Percentiles rank a stretch among this genome's conserved stretches.
phyloP scores from a whole-genome alignment of 2,329 filamentous ascomycete species.

The Herpotrichia juniperi region DNA sequence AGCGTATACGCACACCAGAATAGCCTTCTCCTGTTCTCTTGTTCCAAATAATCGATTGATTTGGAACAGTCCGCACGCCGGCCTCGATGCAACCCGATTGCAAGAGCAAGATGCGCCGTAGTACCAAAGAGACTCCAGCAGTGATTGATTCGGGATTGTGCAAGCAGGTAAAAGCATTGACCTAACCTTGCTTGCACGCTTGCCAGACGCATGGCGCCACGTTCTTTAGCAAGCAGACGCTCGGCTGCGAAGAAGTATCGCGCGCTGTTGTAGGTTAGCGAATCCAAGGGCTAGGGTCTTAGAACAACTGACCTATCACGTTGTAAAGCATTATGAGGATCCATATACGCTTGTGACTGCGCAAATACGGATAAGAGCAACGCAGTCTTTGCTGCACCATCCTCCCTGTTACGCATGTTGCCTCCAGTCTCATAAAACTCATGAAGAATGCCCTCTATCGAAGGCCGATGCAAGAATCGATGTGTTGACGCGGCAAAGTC shows the following conservation, averaged over 20 bases:
- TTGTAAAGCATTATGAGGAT: slow-evolving; percentile 28
- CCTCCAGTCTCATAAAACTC: slow-evolving; percentile 55
- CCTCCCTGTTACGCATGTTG: slow-evolving; percentile 47
- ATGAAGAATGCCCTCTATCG: slow-evolving; percentile 53
- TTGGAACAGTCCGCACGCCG: slow-evolving; percentile 37
- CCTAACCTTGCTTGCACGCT: slow-evolving; percentile 64
- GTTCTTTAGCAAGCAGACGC: slow-evolving; percentile 55
- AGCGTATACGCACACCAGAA: slow-evolving; percentile 70
- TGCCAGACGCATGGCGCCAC: slow-evolving; percentile 60
- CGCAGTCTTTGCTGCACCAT: slow-evolving; percentile 51
- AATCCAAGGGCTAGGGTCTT: not conserved
- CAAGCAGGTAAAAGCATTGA: slow-evolving; percentile 64
- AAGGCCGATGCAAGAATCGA: slow-evolving; percentile 62
- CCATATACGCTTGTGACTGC: slow-evolving; percentile 54
- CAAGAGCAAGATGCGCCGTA: slow-evolving; percentile 59
- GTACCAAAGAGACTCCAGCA: slow-evolving; percentile 67
- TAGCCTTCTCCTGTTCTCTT: slow-evolving; percentile 62
- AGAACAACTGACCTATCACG: slow-evolving; percentile 28
- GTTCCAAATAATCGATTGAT: slow-evolving; percentile 52
- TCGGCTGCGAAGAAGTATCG: slow-evolving; percentile 53
- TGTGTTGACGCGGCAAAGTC: slow-evolving; percentile 67
- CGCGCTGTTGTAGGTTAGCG: slow-evolving; percentile 31
- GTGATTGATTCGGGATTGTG: slow-evolving; percentile 65
- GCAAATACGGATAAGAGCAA: slow-evolving; percentile 61
- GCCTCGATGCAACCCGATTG: slow-evolving; percentile 52